Conservation (phyloP, 768 basidiomycete species). For the Mrakia frigida region DNA sequence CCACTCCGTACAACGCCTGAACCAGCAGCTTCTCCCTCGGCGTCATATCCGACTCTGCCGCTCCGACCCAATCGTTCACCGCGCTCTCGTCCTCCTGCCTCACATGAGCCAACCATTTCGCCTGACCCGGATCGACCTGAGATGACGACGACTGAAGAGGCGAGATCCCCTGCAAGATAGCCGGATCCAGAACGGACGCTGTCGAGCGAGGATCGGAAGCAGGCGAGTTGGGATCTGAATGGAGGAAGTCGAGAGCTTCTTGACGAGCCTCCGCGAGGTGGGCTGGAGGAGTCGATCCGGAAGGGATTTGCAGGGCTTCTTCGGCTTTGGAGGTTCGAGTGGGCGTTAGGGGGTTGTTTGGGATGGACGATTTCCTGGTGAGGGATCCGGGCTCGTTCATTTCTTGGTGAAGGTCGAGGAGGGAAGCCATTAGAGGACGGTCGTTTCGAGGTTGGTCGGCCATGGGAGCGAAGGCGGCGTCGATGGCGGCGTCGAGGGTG, state of each 20-base stretch:
- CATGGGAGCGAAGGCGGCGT: conserved; percentile 16
- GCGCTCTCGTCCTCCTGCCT: not conserved
- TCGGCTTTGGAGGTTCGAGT: not conserved
- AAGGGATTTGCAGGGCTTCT: not conserved
- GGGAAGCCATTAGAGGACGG: conserved; percentile 29
- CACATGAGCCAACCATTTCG: not conserved
- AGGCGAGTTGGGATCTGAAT: conserved; percentile 2
- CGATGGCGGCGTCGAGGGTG: conserved; percentile 28
- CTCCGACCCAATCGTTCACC: conserved; percentile 27
- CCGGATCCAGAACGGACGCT: not conserved
- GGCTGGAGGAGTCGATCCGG: not conserved
- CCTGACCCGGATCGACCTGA: not conserved
- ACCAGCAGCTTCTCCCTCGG: conserved; percentile 12
- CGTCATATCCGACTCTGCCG: conserved; percentile 6
- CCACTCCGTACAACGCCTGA: conserved; percentile 20
- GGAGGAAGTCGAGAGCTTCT: not conserved
- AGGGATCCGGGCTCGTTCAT: conserved; percentile 29
- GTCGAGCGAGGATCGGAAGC: not conserved
- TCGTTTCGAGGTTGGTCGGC: conserved; percentile 1
- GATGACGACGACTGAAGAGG: not conserved
- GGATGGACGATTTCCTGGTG: not conserved
- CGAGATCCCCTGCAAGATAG: not conserved
- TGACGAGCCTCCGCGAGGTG: not conserved
- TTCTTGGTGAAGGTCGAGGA: conserved; percentile 29
- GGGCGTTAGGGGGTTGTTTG: not conserved